These are phyloP conservation scores for Aspergillus latus DNA, from an alignment of 2,329 filamentous ascomycete genomes.

Conservation along the genomic window DNA sequence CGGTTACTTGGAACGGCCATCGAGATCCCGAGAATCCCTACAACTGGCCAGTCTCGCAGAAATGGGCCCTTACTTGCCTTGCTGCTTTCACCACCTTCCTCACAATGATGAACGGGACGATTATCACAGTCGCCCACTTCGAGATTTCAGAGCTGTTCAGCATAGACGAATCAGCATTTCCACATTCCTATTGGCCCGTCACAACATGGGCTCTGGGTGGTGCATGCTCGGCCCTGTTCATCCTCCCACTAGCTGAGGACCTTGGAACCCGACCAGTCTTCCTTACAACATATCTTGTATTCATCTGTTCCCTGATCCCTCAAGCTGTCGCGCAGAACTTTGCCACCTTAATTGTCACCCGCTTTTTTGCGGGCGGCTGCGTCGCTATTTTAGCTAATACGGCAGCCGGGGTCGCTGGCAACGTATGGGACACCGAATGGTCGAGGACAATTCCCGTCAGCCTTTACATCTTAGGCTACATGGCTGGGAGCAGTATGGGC, in stretches of 20 bases:
- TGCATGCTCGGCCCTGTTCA: slow-evolving; percentile 20
- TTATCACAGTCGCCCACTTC: slow-evolving; percentile 21
- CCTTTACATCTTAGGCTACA: slow-evolving; percentile 43
- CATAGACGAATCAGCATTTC: slow-evolving; percentile 17
- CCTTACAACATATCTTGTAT: slow-evolving; percentile 37
- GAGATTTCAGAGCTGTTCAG: slow-evolving; percentile 18
- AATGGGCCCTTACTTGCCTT: slow-evolving; percentile 22
- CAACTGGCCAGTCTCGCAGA: slow-evolving; percentile 20
- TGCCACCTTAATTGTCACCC: slow-evolving; percentile 45
- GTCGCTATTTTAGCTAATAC: slow-evolving; percentile 43
- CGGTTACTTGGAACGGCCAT: background rate
- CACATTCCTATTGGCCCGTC: slow-evolving; percentile 24
- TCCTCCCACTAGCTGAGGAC: slow-evolving; percentile 23
- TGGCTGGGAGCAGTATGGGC: slow-evolving; percentile 46
- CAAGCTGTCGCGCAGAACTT: slow-evolving; percentile 49
- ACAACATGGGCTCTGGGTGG: slow-evolving; percentile 24
- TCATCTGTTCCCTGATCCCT: slow-evolving; percentile 46
- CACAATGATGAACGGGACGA: slow-evolving; percentile 24
- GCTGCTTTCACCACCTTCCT: slow-evolving; percentile 24
- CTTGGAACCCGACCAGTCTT: slow-evolving; percentile 38
- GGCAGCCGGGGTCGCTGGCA: slow-evolving; percentile 30
- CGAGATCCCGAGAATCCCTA: slow-evolving; percentile 20
- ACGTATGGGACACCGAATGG: slow-evolving; percentile 35
- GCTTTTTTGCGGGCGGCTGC: slow-evolving; percentile 47
- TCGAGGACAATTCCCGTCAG: slow-evolving; percentile 40